Evolutionary conservation across 2,329 filamentous ascomycete genomes (phyloP).

Genomic region (Cyphellophora europaea): DNA sequence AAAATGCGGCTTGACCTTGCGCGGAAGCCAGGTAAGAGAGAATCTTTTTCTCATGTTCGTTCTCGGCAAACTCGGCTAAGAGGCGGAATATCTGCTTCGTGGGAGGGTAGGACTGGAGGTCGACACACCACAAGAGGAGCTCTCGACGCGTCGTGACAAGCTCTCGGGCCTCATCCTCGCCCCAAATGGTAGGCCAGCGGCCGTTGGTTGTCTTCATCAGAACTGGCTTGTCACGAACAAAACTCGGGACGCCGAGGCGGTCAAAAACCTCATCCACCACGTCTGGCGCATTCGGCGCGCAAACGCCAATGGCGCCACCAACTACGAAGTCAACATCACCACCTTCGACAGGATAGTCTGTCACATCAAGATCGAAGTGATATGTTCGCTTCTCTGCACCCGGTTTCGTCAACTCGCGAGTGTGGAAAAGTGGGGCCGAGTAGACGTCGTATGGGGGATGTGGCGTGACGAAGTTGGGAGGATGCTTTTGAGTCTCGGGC

Average conservation of each 20-base stretch:
- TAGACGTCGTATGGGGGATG: constrained; percentile 90
- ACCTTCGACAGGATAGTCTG: constrained; percentile 77
- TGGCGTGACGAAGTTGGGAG: constrained; percentile 83
- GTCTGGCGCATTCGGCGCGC: constrained; percentile 70
- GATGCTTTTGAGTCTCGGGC: constrained; percentile 45
- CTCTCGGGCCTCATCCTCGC: constrained; percentile 74
- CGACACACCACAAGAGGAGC: constrained; percentile 89
- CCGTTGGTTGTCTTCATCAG: constrained; percentile 69
- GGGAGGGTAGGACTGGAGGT: constrained; percentile 85
- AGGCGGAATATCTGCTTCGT: constrained; percentile 80
- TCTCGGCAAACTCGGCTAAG: constrained; percentile 73
- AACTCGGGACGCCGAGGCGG: constrained; percentile 68
- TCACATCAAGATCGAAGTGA: constrained; percentile 95
- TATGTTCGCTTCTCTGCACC: constrained; percentile 95
- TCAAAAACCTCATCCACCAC: constrained; percentile 80
- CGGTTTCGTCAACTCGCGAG: constrained; percentile 74
- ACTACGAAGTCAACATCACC: constrained; percentile 87
- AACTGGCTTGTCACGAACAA: constrained; percentile 74
- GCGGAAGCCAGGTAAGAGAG: constrained; percentile 76
- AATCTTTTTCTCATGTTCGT: constrained; percentile 78
- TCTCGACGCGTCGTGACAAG: constrained; percentile 85
- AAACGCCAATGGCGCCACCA: constrained; percentile 87
- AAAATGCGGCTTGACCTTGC: constrained; percentile 86
- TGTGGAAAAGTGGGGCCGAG: constrained; percentile 74
- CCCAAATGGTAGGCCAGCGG: constrained; percentile 97